Conservation (phyloP, 805 yeast genomes). For the Metschnikowia rubicola region DNA sequence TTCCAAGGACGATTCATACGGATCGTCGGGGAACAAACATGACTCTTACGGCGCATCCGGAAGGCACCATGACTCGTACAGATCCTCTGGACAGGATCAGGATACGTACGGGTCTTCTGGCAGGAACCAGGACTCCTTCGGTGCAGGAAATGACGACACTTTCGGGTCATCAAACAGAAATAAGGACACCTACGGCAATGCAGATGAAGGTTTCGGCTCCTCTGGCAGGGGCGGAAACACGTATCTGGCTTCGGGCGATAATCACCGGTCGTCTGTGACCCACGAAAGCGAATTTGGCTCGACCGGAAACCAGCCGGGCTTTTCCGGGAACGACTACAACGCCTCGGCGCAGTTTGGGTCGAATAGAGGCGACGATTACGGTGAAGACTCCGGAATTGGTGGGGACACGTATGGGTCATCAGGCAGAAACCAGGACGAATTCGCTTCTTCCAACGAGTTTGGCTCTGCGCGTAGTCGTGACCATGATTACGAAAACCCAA, state of each 20-base stretch:
- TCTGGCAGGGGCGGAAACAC: slow-evolving; percentile 14
- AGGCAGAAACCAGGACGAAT: slow-evolving; percentile 3
- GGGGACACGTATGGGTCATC: slow-evolving; percentile 19
- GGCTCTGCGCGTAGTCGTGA: slow-evolving; percentile 19
- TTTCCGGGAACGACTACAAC: background rate
- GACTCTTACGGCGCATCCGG: slow-evolving; percentile 25
- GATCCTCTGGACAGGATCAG: slow-evolving; percentile 17
- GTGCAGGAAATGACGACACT: slow-evolving; percentile 20
- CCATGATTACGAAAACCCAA: slow-evolving; percentile 2
- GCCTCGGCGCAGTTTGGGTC: background rate
- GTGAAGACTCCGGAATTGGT: background rate
- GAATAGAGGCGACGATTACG: background rate
- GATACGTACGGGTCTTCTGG: slow-evolving; percentile 24
- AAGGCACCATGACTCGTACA: slow-evolving; percentile 20
- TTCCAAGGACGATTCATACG: background rate
- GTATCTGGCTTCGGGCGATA: background rate
- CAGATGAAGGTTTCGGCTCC: slow-evolving; percentile 21
- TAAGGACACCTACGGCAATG: slow-evolving; percentile 23
- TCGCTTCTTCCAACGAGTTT: slow-evolving; percentile 19
- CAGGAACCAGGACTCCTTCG: slow-evolving; percentile 17
- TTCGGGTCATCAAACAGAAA: slow-evolving; percentile 24
- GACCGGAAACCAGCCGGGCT: background rate
- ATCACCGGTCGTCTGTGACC: background rate
- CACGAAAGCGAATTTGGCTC: background rate
- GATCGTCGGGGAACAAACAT: background rate